A percentile compares a stretch with the other conserved stretches of the same genome.
Evolutionary conservation across 305 asterid genomes (phyloP).

Genomic region (Fraxinus platypoda): DNA sequence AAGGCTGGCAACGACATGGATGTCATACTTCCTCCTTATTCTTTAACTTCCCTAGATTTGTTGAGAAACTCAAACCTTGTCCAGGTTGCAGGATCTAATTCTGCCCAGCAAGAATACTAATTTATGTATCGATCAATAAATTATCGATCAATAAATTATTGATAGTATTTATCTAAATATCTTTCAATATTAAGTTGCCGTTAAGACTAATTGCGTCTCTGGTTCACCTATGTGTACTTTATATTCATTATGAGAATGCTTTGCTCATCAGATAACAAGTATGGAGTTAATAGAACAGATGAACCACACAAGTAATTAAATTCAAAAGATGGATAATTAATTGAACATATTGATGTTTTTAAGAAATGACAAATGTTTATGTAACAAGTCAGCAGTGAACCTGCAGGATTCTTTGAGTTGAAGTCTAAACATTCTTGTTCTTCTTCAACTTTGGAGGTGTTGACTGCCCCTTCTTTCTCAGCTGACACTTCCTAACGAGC

Average conservation of each 20-base stretch:
- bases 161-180: neutral
- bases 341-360: neutral
- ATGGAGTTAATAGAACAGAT: neutral
- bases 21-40: conserved; percentile 48
- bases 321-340: neutral
- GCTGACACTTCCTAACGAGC: no score
- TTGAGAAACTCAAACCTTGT: conserved; percentile 29
- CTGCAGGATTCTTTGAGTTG: neutral
- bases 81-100: conserved; percentile 22
- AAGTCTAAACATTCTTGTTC: neutral
- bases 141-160: neutral
- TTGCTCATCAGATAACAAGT: neutral
- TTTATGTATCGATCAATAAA: neutral
- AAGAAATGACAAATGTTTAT: neutral
- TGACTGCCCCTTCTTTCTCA: neutral
- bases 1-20: conserved; percentile 55
- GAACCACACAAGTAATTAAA: neutral
- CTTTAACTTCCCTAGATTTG: conserved; percentile 61
- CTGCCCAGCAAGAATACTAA: conserved; percentile 26
- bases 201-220: neutral
- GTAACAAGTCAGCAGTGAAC: neutral
- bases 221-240: neutral
- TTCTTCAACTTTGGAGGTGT: neutral
- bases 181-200: neutral
- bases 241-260: neutral